Percentiles rank a stretch among this genome's conserved stretches.
Conservation (phyloP, 2,329 filamentous ascomycete genomes). For the Fusarium albosuccineum region DNA sequence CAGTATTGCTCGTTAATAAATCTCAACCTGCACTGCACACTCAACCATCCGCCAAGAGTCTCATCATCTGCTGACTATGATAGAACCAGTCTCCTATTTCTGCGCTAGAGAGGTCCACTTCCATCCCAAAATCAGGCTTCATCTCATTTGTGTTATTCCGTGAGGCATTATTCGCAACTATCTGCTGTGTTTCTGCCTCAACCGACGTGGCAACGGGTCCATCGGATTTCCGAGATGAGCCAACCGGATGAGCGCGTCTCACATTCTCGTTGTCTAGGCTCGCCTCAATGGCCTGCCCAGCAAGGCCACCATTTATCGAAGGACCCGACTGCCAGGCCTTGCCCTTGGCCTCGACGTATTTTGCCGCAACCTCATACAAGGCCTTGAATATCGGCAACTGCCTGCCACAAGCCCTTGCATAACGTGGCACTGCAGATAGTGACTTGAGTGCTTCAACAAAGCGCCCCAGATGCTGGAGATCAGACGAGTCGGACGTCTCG, state of each 20-base stretch:
- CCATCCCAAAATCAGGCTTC: neutral
- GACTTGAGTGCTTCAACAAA: neutral
- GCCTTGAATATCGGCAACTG: neutral
- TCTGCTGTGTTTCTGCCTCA: neutral
- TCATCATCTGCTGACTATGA: slow-evolving; percentile 1
- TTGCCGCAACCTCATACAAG: neutral
- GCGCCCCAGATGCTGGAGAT: neutral
- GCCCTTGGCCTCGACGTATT: neutral
- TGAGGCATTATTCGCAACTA: neutral
- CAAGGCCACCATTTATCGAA: neutral
- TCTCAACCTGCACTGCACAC: neutral
- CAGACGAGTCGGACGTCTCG: neutral
- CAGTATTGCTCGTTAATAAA: no score
- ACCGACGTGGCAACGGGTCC: neutral
- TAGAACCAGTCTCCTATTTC: neutral
- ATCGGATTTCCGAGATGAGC: no score
- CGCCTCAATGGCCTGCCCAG: neutral
- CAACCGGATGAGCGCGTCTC: no score
- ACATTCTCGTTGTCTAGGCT: neutral
- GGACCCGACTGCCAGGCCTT: neutral
- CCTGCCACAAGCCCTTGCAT: neutral
- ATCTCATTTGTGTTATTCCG: neutral
- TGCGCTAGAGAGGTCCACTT: neutral
- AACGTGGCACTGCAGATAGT: neutral
- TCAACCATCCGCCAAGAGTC: neutral